A percentile compares a stretch with the other conserved stretches of the same genome.
These are phyloP conservation scores for Diaporthe sp. DNA, from an alignment of 2,329 filamentous ascomycete species.

Conservation along the genomic window DNA sequence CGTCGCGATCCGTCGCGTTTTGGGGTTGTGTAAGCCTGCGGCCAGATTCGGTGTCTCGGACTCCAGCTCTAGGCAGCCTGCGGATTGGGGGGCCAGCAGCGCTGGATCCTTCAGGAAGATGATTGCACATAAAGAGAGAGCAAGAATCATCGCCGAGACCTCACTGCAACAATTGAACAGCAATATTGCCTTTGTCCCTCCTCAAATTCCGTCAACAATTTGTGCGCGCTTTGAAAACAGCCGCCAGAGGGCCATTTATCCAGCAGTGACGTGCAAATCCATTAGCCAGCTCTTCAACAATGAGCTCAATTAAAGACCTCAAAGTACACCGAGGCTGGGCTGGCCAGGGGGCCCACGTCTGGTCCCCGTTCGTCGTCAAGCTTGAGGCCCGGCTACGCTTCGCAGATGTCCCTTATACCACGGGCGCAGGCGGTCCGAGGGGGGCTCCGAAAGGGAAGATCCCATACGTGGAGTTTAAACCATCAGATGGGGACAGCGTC, in stretches of 20 bases:
- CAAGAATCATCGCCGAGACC: not conserved
- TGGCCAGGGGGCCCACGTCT: constrained; percentile 58
- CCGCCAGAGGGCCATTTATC: not conserved
- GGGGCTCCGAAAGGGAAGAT: constrained; percentile 70
- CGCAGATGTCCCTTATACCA: constrained; percentile 60
- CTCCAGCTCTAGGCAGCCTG: not conserved
- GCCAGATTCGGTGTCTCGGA: constrained; percentile 32
- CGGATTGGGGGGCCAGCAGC: not conserved
- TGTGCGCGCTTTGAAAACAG: not conserved
- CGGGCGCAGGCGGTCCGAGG: constrained; percentile 58
- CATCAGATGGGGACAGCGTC: constrained; percentile 24
- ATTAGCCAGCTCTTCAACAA: not conserved
- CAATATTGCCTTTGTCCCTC: not conserved
- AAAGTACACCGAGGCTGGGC: constrained; percentile 66
- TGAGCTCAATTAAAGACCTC: constrained; percentile 39
- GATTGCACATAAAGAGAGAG: not conserved
- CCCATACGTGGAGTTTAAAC: constrained; percentile 64
- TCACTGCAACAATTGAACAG: not conserved
- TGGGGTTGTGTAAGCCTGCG: not conserved
- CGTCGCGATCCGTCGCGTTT: not conserved
- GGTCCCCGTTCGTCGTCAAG: constrained; percentile 75
- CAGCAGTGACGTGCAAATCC: too few relatives aligned
- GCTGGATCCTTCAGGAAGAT: not conserved
- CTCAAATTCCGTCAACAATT: not conserved
- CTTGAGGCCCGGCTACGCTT: constrained; percentile 73